phyloP scores from a whole-genome alignment of 2,329 filamentous ascomycete genomes.

The Aspergillus fructus region DNA sequence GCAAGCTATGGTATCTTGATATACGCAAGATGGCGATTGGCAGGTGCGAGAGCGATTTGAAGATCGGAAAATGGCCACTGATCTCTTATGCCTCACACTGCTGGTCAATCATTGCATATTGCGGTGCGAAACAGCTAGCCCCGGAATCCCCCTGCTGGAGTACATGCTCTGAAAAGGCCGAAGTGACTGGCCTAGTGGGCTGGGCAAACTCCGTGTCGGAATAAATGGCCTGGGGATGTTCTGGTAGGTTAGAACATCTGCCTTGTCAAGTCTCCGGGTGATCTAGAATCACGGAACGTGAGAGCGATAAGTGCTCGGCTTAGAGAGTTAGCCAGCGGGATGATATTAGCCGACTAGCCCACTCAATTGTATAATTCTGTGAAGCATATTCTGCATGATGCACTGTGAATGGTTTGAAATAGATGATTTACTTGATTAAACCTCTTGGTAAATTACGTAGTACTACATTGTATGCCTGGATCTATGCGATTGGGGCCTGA shows the following conservation, averaged over 20 bases:
- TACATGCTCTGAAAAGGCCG: not conserved
- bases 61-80: not conserved
- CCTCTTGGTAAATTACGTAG: too few species aligned
- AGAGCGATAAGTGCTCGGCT: too few species aligned
- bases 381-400: not conserved
- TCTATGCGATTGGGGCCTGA: not conserved
- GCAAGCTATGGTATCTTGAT: conserved; percentile 3
- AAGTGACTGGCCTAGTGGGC: not conserved
- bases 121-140: not conserved
- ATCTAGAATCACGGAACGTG: too few species aligned
- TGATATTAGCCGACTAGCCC: not conserved
- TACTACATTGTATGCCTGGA: not conserved
- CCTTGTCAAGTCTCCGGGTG: too few species aligned
- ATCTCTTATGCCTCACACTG: not conserved
- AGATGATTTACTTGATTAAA: not conserved
- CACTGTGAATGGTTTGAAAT: not conserved
- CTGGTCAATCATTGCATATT: not conserved
- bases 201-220: not conserved
- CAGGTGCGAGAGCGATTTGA: not conserved
- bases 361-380: not conserved
- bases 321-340: not conserved
- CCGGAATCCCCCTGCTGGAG: not conserved
- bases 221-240: not conserved
- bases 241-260: too few species aligned
- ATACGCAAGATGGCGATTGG: not conserved